Conservation (phyloP, 2,329 filamentous ascomycete species). For the Penicillium sp. region DNA sequence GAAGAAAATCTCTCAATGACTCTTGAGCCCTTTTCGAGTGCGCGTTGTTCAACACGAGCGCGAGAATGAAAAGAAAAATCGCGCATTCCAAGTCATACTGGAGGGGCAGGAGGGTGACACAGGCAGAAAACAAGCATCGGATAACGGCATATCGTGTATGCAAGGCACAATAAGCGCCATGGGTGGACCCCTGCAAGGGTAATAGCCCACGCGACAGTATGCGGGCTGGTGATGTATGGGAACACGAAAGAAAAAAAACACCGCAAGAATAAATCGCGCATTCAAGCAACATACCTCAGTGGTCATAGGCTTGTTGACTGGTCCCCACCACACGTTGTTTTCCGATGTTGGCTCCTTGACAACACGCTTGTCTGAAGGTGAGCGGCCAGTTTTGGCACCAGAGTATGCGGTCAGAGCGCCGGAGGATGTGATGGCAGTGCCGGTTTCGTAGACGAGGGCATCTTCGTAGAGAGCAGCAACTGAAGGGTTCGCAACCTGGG, state of each 20-base stretch:
- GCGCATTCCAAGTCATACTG: slow-evolving; percentile 11
- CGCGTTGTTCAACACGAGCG: no score
- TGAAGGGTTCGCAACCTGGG: slow-evolving; percentile 78
- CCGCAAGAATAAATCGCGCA: slow-evolving; percentile 10
- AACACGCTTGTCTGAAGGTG: slow-evolving; percentile 94
- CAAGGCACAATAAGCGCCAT: slow-evolving; percentile 9
- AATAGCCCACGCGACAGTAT: slow-evolving; percentile 18
- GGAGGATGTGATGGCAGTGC: slow-evolving; percentile 92
- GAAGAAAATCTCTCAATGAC: neutral
- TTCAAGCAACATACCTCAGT: slow-evolving; percentile 69
- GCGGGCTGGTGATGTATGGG: neutral
- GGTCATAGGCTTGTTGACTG: slow-evolving; percentile 98
- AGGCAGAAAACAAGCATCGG: slow-evolving; percentile 19
- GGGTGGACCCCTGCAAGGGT: slow-evolving; percentile 15
- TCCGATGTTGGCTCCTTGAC: slow-evolving; percentile 87
- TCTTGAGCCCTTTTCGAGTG: no score
- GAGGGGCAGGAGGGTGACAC: neutral
- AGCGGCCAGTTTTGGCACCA: slow-evolving; percentile 95
- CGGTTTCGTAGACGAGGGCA: slow-evolving; percentile 95
- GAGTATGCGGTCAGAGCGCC: slow-evolving; percentile 97
- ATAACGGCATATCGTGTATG: slow-evolving; percentile 17
- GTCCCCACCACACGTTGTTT: slow-evolving; percentile 96
- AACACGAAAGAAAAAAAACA: slow-evolving; percentile 7
- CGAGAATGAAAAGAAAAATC: slow-evolving; percentile 1
- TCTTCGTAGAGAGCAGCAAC: slow-evolving; percentile 97